phyloP scores from a whole-genome alignment of 108 stramenopile genomes.

The Poteriospumella lacustris region DNA sequence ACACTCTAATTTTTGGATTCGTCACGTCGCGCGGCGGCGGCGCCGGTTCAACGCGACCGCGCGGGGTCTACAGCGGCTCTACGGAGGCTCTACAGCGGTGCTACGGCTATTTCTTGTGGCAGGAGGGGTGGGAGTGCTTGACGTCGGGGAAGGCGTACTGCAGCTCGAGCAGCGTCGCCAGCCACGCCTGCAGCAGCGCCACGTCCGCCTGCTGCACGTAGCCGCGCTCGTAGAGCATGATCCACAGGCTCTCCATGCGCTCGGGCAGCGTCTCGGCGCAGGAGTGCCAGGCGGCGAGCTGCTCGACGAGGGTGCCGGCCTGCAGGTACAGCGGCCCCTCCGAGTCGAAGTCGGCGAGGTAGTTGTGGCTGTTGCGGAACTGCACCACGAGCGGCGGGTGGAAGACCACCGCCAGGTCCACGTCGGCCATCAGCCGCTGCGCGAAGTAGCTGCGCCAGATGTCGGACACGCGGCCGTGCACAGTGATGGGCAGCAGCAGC shows the following conservation, averaged over 20 bases:
- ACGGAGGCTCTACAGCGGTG: too few species aligned
- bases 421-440: constrained; percentile 37
- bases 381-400: constrained; percentile 48
- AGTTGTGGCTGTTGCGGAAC: constrained; percentile 49
- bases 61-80: too few species aligned
- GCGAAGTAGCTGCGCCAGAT: constrained; percentile 64
- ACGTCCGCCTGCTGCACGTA: constrained; percentile 42
- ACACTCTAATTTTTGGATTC: too few species aligned
- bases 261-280: constrained; percentile 10
- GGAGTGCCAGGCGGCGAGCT: constrained; percentile 41
- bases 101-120: too few species aligned
- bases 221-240: constrained; percentile 54
- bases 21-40: too few species aligned
- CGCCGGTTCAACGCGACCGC: too few species aligned
- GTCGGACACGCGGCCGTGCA: constrained; percentile 56
- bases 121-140: not conserved
- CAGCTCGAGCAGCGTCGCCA: constrained; percentile 37
- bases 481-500: constrained; percentile 53
- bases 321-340: constrained; percentile 55
- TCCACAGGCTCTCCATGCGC: constrained; percentile 43
- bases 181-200: constrained; percentile 44
- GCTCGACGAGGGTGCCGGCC: constrained; percentile 40
- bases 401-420: constrained; percentile 39
- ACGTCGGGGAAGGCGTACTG: constrained; percentile 40
- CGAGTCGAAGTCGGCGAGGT: constrained; percentile 56